Evolutionary conservation across 2,329 filamentous ascomycete genomes (phyloP), one percentile per base, ranked within the genome.

Genomic region (Diaporthe humulicola): DNA sequence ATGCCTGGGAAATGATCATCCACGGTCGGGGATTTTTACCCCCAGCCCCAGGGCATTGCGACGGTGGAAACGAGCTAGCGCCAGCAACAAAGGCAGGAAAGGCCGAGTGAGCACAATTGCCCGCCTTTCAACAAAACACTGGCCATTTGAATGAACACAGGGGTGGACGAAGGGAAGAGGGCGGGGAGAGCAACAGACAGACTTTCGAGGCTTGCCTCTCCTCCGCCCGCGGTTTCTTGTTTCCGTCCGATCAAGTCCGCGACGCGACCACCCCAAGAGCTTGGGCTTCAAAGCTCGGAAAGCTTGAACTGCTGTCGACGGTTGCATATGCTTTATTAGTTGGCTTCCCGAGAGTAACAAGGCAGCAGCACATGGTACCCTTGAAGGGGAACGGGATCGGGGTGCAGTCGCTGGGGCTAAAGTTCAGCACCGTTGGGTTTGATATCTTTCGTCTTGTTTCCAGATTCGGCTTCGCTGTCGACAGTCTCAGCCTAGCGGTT

Each of bases 271-370:
- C 45, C 19, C 42, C 19, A 50, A 10, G 45, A 22, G 60, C 60
- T 66, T 66, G 61, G 61, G 61, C 61, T 67, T 52, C 61, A 67
- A 50, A 50, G 42, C 61, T 67, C 42, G 30, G 19, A 67, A 67
- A 67, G 61, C 61, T 67, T 67, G 61, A 50, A 12, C 61, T 14
- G 28, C 40, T 48, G 61, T 52, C 22, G 61, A 17, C 50, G 42
- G 8, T n/a, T 14, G 61, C 30, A 30, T 36, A 19, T 67, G 61
- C 42, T 52, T 25, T 15, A 36, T 67, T 50, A 50, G 42, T 36
- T 33, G 45, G 22, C 61, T n/a, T 67, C 30, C 40, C 42, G 60
- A 50, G 60, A 28, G 42, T 50, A 10, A 25, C 12, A 67, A 52
- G 15, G 25, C 9, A 50, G 42, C 30, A 25, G 30, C 45, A 48